Conservation (phyloP, 176 grass and related monocot species). For the Ensete ventricosum region DNA sequence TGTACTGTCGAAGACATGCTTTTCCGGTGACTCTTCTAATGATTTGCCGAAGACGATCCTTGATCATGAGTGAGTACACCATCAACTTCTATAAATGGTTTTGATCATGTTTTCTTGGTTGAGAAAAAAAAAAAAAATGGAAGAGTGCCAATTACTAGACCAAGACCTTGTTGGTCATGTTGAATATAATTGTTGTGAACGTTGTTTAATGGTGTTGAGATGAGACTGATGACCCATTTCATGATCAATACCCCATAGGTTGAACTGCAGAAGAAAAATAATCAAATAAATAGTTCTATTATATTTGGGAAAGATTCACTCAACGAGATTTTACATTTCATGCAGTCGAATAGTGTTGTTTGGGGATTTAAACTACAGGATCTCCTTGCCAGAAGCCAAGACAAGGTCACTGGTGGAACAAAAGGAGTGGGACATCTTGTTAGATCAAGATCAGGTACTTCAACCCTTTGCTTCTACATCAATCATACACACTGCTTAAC, state of each 20-base stretch:
- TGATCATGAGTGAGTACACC: conserved; percentile 61
- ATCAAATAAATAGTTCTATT: too few relatives aligned
- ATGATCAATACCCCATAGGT: too few relatives aligned
- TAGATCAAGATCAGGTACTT: conserved; percentile 66
- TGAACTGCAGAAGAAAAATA: too few relatives aligned
- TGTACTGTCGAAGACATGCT: conserved; percentile 62
- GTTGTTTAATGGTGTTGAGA: too few relatives aligned
- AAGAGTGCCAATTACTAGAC: too few relatives aligned
- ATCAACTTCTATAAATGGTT: too few relatives aligned
- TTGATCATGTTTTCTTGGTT: too few relatives aligned
- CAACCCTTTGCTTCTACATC: background rate
- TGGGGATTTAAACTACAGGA: conserved; percentile 93
- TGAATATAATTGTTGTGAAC: too few relatives aligned
- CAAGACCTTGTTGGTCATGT: too few relatives aligned
- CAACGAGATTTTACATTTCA: background rate
- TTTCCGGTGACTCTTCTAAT: conserved; percentile 23
- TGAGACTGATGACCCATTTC: too few relatives aligned
- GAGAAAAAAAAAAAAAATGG: too few relatives aligned
- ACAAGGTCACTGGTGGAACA: conserved; percentile 49
- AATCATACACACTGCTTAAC: background rate
- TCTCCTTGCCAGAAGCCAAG: conserved; percentile 56
- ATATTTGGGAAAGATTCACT: too few relatives aligned
- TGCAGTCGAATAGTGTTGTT: conserved; percentile 77
- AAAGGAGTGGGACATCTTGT: conserved; percentile 57
- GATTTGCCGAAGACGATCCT: conserved; percentile 71